Base-by-base conservation (phyloP, 768 basidiomycete species). In the Mycena vitilis region DNA sequence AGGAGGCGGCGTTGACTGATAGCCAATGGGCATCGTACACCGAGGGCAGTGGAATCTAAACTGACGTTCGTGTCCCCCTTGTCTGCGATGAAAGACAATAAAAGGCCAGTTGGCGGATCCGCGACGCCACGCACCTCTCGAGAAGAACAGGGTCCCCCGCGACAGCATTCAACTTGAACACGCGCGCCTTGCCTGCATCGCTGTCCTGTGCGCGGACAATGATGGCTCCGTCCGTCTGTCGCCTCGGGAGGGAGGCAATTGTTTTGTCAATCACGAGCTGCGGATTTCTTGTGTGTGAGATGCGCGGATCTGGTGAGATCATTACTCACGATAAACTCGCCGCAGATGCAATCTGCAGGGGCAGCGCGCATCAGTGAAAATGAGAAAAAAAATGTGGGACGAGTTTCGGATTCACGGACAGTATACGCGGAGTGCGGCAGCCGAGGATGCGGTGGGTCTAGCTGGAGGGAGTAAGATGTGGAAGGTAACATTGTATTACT, bases 161-260 rank as follows among this genome's bases (percentile, higher is more conserved):
- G 20, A 84, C 83, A 3, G 93, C 94, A 74, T 96, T 97, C 74
- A 97, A 77, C 78, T 97, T 98, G 88, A 96, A 96, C 12, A 95
- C 82, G 75, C 88, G 82, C 34, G 92, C 88, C 70, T 89, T 87
- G 49, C 79, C 84, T 37, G 78, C 76, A 36, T 83, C 84, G 49
- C 79, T 86, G 71, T 92, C 90, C 77, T 92, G 90, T 37, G 89
- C 88, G 58, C 93, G 90, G 69, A 97, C 84, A 67, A 96, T 91
- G 58, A 89, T 90, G 18, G 95, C 88, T 58, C 87, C 90, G 80
- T 97, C 95, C 58, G 92, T 90, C 75, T 87, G 88, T 69, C 92
- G 88, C 70, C 86, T 84, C 8, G 92, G 93, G 52, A 95, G 84
- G 48, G 85, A 83, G 62, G 86, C 84, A 56, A 95, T 83, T 63